A percentile compares a stretch with the other conserved stretches of the same genome.
Conservation (phyloP, 2,329 filamentous ascomycete species). For the Cryphonectria naterciae region DNA sequence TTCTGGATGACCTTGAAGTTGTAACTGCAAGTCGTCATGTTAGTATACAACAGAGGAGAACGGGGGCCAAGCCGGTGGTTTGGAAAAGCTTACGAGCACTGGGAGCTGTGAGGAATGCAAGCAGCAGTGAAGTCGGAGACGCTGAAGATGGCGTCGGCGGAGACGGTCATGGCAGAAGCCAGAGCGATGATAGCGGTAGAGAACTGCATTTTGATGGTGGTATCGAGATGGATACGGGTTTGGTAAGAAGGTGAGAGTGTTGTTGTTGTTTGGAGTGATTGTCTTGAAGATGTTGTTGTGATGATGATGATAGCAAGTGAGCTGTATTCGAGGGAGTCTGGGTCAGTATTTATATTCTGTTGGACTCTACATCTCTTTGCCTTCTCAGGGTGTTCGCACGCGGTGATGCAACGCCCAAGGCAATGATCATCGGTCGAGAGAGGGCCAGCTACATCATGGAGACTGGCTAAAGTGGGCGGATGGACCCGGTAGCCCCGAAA, state of each 20-base stretch:
- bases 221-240: slow-evolving; percentile 5
- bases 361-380: neutral
- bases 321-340: neutral
- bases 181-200: slow-evolving; percentile 23
- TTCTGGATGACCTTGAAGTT: slow-evolving; percentile 16
- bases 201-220: slow-evolving; percentile 29
- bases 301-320: neutral
- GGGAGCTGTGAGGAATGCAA: slow-evolving; percentile 23
- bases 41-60: neutral
- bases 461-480: slow-evolving; percentile 6
- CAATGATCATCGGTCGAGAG: neutral
- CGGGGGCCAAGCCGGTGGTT: neutral
- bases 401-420: neutral
- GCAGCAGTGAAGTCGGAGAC: slow-evolving; percentile 18
- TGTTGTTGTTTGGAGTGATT: neutral
- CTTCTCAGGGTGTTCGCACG: neutral
- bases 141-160: slow-evolving; percentile 19
- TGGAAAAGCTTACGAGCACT: slow-evolving; percentile 21
- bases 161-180: slow-evolving; percentile 24
- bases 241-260: neutral
- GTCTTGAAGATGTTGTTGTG: neutral
- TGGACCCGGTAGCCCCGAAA: slow-evolving; percentile 7
- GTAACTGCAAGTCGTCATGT: slow-evolving; percentile 16
- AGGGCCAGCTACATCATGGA: slow-evolving; percentile 1
- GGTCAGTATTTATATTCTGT: neutral